A percentile compares a stretch with the other conserved stretches of the same genome.
Conservation (phyloP, 805 yeast species). For the Saccharomycopsis schoenii region DNA sequence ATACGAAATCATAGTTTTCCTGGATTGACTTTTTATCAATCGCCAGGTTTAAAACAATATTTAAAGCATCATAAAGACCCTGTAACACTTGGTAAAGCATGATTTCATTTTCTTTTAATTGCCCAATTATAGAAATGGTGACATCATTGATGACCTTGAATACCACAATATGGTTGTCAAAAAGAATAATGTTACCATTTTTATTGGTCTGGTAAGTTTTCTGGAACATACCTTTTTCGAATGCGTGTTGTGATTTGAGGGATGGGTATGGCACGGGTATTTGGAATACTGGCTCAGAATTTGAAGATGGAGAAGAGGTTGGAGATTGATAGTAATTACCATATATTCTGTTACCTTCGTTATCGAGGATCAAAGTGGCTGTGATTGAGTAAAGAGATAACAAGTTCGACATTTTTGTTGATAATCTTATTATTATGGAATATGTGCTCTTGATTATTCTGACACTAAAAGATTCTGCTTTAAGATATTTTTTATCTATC, state of each 20-base stretch:
- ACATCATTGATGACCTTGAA: slow-evolving; percentile 80
- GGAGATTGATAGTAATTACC: slow-evolving; percentile 70
- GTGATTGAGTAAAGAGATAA: slow-evolving; percentile 71
- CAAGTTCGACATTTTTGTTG: slow-evolving; percentile 32
- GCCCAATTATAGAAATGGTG: slow-evolving; percentile 60
- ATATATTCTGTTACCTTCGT: slow-evolving; percentile 67
- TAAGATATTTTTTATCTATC: no score
- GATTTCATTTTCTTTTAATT: slow-evolving; percentile 75
- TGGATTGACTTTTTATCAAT: slow-evolving; percentile 71
- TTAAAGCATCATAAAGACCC: slow-evolving; percentile 75
- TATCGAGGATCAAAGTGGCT: slow-evolving; percentile 73
- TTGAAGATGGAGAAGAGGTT: slow-evolving; percentile 34
- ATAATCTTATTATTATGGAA: background rate
- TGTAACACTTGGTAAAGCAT: slow-evolving; percentile 64
- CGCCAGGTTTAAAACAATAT: slow-evolving; percentile 56
- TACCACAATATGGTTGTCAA: slow-evolving; percentile 71
- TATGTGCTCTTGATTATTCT: background rate
- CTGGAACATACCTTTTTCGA: slow-evolving; percentile 60
- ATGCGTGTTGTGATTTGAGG: slow-evolving; percentile 57
- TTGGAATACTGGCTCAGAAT: slow-evolving; percentile 20
- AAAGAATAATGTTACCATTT: slow-evolving; percentile 58
- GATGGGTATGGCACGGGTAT: slow-evolving; percentile 27
- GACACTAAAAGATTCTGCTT: background rate
- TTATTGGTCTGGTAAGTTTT: slow-evolving; percentile 72
- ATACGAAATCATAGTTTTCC: slow-evolving; percentile 77